Evolutionary conservation across 768 basidiomycete species (phyloP).

Genomic region (Boletus rex-veris): DNA sequence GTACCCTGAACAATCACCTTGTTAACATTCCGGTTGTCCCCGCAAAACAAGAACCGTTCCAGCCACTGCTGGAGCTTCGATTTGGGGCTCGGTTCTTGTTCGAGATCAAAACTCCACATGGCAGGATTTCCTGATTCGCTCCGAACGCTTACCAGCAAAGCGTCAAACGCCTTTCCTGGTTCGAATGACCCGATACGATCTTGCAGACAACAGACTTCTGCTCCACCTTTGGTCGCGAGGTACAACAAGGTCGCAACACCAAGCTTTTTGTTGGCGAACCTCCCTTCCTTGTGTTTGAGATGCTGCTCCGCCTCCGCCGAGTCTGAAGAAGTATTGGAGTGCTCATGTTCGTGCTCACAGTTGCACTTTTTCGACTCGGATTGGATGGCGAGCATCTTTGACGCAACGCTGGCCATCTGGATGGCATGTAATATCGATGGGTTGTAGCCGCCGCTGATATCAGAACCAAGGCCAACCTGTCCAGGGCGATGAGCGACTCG

Average conservation of each 20-base stretch:
- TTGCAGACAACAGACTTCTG: conserved; percentile 71
- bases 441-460: conserved; percentile 84
- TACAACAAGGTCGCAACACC: conserved; percentile 74
- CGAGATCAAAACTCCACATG: conserved; percentile 46
- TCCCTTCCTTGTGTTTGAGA: conserved; percentile 1
- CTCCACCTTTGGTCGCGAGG: conserved; percentile 91
- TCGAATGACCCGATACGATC: conserved; percentile 71
- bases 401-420: conserved; percentile 73
- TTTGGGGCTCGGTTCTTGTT: conserved; percentile 31
- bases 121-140: conserved; percentile 52
- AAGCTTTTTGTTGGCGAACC: conserved; percentile 60
- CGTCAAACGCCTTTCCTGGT: conserved; percentile 87
- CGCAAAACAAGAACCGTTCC: conserved; percentile 83
- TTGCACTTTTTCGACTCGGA: conserved; percentile 13
- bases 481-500: conserved; percentile 1
- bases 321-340: neutral
- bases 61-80: conserved; percentile 52
- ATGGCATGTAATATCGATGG: conserved; percentile 75
- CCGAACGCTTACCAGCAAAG: conserved; percentile 65
- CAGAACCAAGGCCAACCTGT: conserved; percentile 93
- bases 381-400: conserved; percentile 69
- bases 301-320: neutral
- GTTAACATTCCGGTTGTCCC: conserved; percentile 80
- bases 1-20: conserved; percentile 82
- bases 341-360: neutral